Evolutionary conservation across 176 grass and related monocot species (phyloP), one percentile per base, ranked within the genome.

Genomic region (Triticum aestivum): DNA sequence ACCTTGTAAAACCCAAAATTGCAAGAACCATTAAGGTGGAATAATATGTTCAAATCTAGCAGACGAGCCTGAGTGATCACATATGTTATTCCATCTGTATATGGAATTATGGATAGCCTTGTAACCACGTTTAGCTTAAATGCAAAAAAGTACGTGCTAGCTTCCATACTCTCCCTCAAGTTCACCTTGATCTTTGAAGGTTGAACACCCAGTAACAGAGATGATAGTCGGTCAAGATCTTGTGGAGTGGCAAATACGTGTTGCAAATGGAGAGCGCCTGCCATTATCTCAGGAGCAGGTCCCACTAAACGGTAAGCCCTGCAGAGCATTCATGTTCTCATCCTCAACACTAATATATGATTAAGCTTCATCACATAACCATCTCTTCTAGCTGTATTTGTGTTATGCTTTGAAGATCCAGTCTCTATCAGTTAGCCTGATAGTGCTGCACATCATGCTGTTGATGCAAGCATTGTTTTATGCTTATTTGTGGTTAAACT

Each of bases 141-240:
- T 87, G 5, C 52, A 42, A 79, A 44, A 47, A 52, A 52, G 15
- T 63, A 8, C 20, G 6, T 73, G 67, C 6, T 65, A 14, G 39
- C 44, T 6, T 5, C 51, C 13, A 79, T 44, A 45, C 75, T 24
- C 3, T 45, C 21, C 66, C 84, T 49, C 42, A 34, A 70, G 68
- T 41, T 88, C 38, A 83, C 33, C 51, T 75, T 18, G 26, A 33
- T 32, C 26, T 84, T 86, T 84, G 73, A 86, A 98, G 96, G 96
- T 98, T 87, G 96, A 98, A 69, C 96, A 98, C 51, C 96, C 96
- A 59, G 93, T 95, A 23, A 98, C 93, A 51, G 96, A 98, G 86
- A 95, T 98, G 96, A 85, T 98, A 33, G 96, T 98, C 69, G 91
- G 93, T 69, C 91, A 98, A 98, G 96, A 98, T 89, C 90, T 98